Base-by-base conservation (phyloP, 2,329 filamentous ascomycete genomes). In the Dactylella cylindrospora region DNA sequence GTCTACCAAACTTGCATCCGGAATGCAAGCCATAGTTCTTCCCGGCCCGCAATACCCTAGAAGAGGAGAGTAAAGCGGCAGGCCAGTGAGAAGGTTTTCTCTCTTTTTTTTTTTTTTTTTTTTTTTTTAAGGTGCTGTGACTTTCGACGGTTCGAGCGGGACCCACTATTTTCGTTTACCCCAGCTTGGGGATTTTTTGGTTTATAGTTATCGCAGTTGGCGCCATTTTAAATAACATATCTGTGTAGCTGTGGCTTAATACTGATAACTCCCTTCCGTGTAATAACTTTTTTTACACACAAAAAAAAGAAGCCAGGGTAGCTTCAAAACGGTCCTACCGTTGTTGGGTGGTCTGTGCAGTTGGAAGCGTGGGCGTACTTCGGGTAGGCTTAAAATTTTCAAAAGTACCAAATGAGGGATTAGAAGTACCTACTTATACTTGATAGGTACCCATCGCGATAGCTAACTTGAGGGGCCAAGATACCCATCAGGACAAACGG, bases 1-100 rank as follows among this genome's bases (percentile, higher is more conserved):
- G n/a, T n/a, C n/a, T n/a, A n/a, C n/a, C n/a, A n/a, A 12, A 25
- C 47, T 32, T 61, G 55, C 55, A 61, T 61, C 55, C n/a, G 55
- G 55, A 61, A 61, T 53, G 55, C 55, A 61, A 40, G 41, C 55
- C 47, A 46, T 61, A 49, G 39, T 53, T 39, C 55, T 61, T 61
- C 55, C 55, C 46, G 47, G 47, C 47, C 43, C 28, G 23, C 49
- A 38, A 20, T 25, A 45, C 31, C 28, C 35, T 43, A 26, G 45
- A 38, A 60, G 39, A 25, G 54, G 45, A 26, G 39, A 44, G 22
- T 17, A 15, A 40, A 19, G 5, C 2, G 17, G 26, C n/a, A 19
- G 13, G 3, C n/a, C n/a, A n/a, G n/a, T n/a, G n/a, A n/a, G n/a
- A n/a, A n/a, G n/a, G n/a, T n/a, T n/a, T n/a, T n/a, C n/a, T n/a